phyloP scores from a whole-genome alignment of 768 basidiomycete genomes.

The Trametopsis cervina region DNA sequence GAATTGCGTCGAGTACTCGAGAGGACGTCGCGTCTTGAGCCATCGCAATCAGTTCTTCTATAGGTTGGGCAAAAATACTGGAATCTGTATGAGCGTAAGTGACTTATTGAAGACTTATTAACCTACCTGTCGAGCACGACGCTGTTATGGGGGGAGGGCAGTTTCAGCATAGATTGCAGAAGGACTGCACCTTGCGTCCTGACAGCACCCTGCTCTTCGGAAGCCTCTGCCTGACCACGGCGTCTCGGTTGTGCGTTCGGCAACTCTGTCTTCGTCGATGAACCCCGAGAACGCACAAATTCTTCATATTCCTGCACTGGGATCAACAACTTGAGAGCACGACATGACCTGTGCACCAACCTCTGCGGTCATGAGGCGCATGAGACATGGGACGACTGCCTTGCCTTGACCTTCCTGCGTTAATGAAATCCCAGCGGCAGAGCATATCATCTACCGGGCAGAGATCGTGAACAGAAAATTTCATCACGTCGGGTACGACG shows the following conservation, averaged over 20 bases:
- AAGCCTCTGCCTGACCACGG: neutral
- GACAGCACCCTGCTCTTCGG: slow-evolving; percentile 42
- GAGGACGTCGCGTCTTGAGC: slow-evolving; percentile 65
- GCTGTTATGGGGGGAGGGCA: slow-evolving; percentile 60
- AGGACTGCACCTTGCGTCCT: slow-evolving; percentile 82
- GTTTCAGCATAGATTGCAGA: slow-evolving; percentile 72
- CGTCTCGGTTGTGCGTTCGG: neutral
- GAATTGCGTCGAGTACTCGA: slow-evolving; percentile 70
- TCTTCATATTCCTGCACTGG: slow-evolving; percentile 20
- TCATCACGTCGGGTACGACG: neutral
- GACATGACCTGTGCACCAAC: slow-evolving; percentile 31
- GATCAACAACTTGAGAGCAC: too few relatives aligned
- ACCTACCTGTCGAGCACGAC: slow-evolving; percentile 64
- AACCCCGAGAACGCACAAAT: slow-evolving; percentile 11
- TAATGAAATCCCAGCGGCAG: slow-evolving; percentile 47
- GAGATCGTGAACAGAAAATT: too few relatives aligned
- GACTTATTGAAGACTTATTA: neutral
- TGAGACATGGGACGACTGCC: slow-evolving; percentile 59
- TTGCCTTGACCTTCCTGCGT: slow-evolving; percentile 36
- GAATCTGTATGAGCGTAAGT: neutral
- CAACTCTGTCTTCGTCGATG: slow-evolving; percentile 15
- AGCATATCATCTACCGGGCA: slow-evolving; percentile 43
- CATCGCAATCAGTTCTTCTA: slow-evolving; percentile 51
- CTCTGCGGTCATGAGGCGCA: slow-evolving; percentile 44
- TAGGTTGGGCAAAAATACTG: slow-evolving; percentile 51